Evolutionary conservation across 345 rosid species (phyloP).

Genomic region (Salix arbutifolia): DNA sequence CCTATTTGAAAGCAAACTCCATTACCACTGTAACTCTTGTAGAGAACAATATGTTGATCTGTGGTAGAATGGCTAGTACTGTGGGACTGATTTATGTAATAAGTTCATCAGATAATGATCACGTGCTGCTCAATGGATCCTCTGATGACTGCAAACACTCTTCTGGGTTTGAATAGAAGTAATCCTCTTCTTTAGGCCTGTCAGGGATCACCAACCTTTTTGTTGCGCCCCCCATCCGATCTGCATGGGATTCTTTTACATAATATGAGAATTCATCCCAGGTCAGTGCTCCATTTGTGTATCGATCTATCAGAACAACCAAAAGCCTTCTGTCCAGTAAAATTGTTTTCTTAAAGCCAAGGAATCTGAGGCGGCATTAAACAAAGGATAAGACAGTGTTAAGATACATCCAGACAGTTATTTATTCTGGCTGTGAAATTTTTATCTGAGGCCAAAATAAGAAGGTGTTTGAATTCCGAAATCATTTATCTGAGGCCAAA

Average conservation of each 20-base stretch:
- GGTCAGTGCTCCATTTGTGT: slow-evolving; percentile 47
- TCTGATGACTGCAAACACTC: slow-evolving; percentile 66
- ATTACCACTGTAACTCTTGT: slow-evolving; percentile 2
- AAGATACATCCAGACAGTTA: too few species aligned
- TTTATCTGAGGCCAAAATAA: too few species aligned
- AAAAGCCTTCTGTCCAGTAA: slow-evolving; percentile 67
- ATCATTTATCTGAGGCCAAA: slow-evolving; percentile 17
- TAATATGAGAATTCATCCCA: slow-evolving; percentile 81
- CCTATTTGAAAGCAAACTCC: slow-evolving; percentile 12
- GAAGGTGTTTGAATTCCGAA: slow-evolving; percentile 9
- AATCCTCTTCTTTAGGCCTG: slow-evolving; percentile 89
- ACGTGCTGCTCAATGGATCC: slow-evolving; percentile 38
- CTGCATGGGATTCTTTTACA: slow-evolving; percentile 69
- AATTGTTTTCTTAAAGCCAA: slow-evolving; percentile 85
- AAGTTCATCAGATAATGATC: slow-evolving; percentile 19
- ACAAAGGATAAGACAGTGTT: neutral
- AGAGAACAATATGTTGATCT: slow-evolving; percentile 18
- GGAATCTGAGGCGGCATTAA: slow-evolving; percentile 46
- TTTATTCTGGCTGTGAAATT: too few species aligned
- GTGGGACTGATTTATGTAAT: slow-evolving; percentile 3
- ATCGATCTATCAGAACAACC: slow-evolving; percentile 77
- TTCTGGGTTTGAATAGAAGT: slow-evolving; percentile 89
- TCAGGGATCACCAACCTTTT: slow-evolving; percentile 64
- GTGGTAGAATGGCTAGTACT: slow-evolving; percentile 24
- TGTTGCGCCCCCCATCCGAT: slow-evolving; percentile 65